These are phyloP conservation scores for Sarocladium strictum DNA, from an alignment of 2,329 filamentous ascomycete genomes.

Conservation along the genomic window DNA sequence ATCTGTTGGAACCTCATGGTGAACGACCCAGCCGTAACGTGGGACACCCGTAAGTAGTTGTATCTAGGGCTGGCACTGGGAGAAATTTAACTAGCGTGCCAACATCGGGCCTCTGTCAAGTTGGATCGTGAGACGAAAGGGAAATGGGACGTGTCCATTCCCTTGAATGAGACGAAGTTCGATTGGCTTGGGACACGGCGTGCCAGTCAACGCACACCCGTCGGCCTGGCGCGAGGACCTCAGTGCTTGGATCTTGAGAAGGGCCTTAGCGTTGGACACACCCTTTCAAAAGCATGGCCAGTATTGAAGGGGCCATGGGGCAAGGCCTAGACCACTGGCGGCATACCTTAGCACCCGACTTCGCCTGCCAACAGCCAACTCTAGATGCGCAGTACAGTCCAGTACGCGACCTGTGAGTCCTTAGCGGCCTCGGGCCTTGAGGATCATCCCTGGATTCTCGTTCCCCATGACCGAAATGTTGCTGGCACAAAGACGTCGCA, in stretches of 20 bases:
- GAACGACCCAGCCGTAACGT: not conserved
- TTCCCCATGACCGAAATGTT: not conserved
- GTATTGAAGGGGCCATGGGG: not conserved
- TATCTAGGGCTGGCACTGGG: not conserved
- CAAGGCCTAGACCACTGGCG: constrained; percentile 6
- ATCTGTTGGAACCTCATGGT: not conserved
- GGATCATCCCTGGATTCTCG: too few relatives aligned
- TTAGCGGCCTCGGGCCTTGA: too few relatives aligned
- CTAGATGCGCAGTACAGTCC: too few relatives aligned
- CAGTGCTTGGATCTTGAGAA: not conserved
- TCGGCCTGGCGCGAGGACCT: not conserved
- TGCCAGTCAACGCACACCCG: not conserved
- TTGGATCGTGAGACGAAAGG: not conserved
- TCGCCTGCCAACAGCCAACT: not conserved
- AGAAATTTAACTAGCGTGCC: not conserved
- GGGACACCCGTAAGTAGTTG: not conserved
- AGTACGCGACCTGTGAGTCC: too few relatives aligned
- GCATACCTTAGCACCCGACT: not conserved
- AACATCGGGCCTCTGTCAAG: not conserved
- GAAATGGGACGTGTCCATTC: not conserved
- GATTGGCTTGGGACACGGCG: not conserved
- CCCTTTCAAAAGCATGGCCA: not conserved
- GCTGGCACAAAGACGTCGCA: not conserved
- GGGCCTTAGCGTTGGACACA: not conserved
- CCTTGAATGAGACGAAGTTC: not conserved